Evolutionary conservation across 257 asterid species (phyloP).

Genomic region (Solanum chiquidenum): DNA sequence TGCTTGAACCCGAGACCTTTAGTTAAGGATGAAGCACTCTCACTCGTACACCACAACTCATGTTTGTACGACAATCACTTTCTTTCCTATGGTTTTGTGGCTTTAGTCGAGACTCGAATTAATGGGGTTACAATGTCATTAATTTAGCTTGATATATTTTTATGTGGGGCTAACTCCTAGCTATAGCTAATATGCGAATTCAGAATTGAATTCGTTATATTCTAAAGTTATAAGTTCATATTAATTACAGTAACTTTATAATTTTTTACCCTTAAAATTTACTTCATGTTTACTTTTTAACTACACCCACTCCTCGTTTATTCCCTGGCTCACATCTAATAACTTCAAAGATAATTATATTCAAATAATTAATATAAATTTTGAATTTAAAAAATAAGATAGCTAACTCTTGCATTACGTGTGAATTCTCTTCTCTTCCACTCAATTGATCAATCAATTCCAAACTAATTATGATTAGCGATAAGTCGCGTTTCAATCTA

Average conservation of each 20-base stretch:
- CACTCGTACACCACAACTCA: rapidly evolving
- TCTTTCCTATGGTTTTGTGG: neutral
- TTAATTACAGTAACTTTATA: too few species aligned
- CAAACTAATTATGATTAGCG: neutral
- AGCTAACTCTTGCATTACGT: neutral
- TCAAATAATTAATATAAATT: neutral
- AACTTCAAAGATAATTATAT: too few species aligned
- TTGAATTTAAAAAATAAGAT: neutral
- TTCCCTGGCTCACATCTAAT: too few species aligned
- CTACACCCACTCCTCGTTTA: too few species aligned
- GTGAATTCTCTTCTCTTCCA: neutral
- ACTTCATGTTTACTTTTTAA: too few species aligned
- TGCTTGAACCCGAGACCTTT: rapidly evolving
- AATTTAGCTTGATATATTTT: too few species aligned
- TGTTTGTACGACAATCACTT: neutral
- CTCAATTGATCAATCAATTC: neutral
- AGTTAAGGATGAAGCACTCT: rapidly evolving
- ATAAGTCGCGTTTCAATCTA: neutral
- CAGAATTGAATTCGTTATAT: too few species aligned
- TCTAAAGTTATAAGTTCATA: neutral
- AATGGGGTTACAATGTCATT: neutral
- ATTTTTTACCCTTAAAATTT: too few species aligned
- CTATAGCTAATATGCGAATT: too few species aligned
- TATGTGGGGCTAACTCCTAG: too few species aligned
- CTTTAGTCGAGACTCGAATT: neutral